Evolutionary conservation across 2,329 filamentous ascomycete genomes (phyloP).

Genomic region (Trichoderma asperellum): DNA sequence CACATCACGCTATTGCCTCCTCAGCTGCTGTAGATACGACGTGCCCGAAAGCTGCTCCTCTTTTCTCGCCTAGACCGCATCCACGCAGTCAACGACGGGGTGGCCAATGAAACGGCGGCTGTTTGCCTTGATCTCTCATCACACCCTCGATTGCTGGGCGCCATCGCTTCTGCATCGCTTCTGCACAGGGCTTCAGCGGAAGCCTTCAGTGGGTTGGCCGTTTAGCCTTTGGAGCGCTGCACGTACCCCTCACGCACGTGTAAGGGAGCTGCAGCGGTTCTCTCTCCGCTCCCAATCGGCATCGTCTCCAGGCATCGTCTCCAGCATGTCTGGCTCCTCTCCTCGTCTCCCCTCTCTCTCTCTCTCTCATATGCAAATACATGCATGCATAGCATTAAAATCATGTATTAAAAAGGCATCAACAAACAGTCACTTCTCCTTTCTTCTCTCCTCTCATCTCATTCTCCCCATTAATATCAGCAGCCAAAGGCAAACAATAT

Average conservation of each 20-base stretch:
- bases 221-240: neutral
- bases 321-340: neutral
- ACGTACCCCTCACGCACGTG: neutral
- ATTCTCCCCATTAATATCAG: no score
- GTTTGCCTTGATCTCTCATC: neutral
- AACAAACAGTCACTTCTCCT: neutral
- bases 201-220: neutral
- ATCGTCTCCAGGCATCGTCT: neutral
- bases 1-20: neutral
- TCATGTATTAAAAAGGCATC: neutral
- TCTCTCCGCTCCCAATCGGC: neutral
- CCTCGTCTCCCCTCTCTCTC: no score
- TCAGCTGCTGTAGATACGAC: neutral
- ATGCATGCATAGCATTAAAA: neutral
- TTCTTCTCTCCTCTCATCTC: neutral
- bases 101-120: neutral
- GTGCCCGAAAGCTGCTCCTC: neutral
- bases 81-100: neutral
- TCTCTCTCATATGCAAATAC: neutral
- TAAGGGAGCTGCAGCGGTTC: neutral
- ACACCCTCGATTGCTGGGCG: neutral
- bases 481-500: neutral
- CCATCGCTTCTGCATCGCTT: neutral
- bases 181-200: neutral
- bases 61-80: neutral